Evolutionary conservation across 2,329 filamentous ascomycete species (phyloP), one percentile per base, ranked within the genome.

Genomic region (Leptographium radiaticola): DNA sequence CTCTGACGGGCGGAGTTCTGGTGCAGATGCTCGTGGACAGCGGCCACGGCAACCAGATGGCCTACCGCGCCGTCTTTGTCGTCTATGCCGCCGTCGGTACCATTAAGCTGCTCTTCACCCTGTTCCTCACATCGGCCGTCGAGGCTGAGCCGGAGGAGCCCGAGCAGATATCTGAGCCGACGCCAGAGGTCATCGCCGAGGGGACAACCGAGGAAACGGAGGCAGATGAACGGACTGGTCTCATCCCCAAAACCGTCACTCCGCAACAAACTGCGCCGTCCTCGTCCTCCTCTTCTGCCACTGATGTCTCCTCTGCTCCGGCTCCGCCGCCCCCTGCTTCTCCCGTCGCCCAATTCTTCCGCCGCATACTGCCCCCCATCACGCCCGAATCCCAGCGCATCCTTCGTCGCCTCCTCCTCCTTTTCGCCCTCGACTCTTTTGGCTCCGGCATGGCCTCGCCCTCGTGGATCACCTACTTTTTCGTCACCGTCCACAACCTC

Each of bases 381-480:
- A 80, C 79, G 6, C 67, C 65, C 3, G 69, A 77, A n/a, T 81
- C 75, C 39, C 68, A 74, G 8, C 61, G 68, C 0, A 72, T 82
- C 34, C 70, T 86, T 7, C 64, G 77, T 51, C 78, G 80, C 50
- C 71, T 91, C 38, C 13, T 16, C 68, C 67, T 60, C 1, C 54
- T 59, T 2, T 67, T 67, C 11, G 60, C 75, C 69, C 18, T 73
- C 78, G 67, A 20, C 75, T 72, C 57, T 1, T 66, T 67, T 12
- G 60, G 74, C 70, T 20, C 73, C 77, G 67, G 15, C 75, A 71
- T 54, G 55, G 58, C 64, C 75, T 5, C 67, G 69, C 69, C 81
- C 66, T 68, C 81, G 60, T 69, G 81, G 83, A 65, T 79, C 4
- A 77, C 76, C 0, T 79, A 71, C 58, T 81, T 75, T 64, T 81